These are phyloP conservation scores for Leucocoprinus birnbaumii DNA, from an alignment of 768 basidiomycete species.

Conservation along the genomic window DNA sequence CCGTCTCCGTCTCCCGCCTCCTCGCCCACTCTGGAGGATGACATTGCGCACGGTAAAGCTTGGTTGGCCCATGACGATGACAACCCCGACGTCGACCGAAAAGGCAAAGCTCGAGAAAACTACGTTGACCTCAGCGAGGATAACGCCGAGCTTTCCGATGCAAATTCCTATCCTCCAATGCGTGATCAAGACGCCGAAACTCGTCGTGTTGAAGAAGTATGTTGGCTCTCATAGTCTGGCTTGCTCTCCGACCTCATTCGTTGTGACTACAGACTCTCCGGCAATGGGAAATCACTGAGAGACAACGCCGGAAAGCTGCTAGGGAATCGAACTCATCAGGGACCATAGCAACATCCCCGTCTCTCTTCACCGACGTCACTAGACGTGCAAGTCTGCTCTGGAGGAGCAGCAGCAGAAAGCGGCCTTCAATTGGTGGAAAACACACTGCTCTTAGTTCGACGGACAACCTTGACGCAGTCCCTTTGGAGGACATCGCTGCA, in stretches of 20 bases:
- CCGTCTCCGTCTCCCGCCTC: constrained; percentile 37
- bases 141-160: constrained; percentile 15
- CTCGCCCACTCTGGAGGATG: constrained; percentile 35
- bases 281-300: constrained; percentile 77
- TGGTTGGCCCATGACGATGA: constrained; percentile 20
- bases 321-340: constrained; percentile 44
- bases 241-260: constrained; percentile 10
- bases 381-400: constrained; percentile 60
- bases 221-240: constrained; percentile 2
- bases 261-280: constrained; percentile 56
- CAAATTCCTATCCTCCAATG: constrained; percentile 57
- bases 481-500: constrained; percentile 49
- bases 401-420: constrained; percentile 36
- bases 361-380: constrained; percentile 57
- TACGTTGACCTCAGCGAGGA: constrained; percentile 14
- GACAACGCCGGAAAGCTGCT: constrained; percentile 69
- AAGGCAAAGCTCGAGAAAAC: constrained; percentile 22
- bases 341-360: constrained; percentile 27
- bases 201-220: constrained; percentile 69
- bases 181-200: constrained; percentile 68
- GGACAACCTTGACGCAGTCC: constrained; percentile 52
- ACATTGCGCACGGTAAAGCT: constrained; percentile 28
- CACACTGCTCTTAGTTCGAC: constrained; percentile 47
- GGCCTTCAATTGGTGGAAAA: constrained; percentile 27
- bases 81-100: constrained; percentile 19